These are phyloP conservation scores for Funneliformis mosseae DNA, from an alignment of 192 early-diverging fungal species.

Conservation along the genomic window DNA sequence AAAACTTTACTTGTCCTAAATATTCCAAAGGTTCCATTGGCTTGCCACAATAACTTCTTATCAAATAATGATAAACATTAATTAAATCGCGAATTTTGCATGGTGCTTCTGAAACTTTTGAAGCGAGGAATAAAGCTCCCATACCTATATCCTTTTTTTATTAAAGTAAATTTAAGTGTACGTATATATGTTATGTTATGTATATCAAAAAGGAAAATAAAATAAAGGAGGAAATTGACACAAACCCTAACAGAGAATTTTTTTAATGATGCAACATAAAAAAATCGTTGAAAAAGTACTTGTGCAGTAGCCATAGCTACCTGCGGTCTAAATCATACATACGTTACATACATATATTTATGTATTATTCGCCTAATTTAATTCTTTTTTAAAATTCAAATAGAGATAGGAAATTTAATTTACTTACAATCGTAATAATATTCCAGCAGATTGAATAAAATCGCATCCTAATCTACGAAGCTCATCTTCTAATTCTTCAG, in stretches of 20 bases:
- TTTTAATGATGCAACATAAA: constrained; percentile 73
- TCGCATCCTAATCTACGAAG: constrained; percentile 78
- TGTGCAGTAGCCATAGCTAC: constrained; percentile 95
- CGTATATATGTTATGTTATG: background rate
- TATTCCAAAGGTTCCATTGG: constrained; percentile 57
- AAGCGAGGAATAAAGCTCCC: constrained; percentile 73
- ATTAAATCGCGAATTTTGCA: constrained; percentile 80
- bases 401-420: background rate
- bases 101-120: constrained; percentile 83
- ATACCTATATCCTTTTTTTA: constrained; percentile 61
- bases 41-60: constrained; percentile 56
- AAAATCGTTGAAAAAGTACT: constrained; percentile 93
- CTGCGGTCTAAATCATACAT: constrained; percentile 70
- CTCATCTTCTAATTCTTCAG: constrained; percentile 69
- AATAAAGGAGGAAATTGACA: background rate
- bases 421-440: constrained; percentile 72
- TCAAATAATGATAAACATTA: constrained; percentile 75
- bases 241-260: constrained; percentile 69
- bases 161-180: background rate
- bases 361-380: too few relatives aligned
- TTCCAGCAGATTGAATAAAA: constrained; percentile 82
- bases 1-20: constrained; percentile 52
- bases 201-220: background rate
- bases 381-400: background rate
- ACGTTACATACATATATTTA: too few relatives aligned